Conservation (phyloP, 192 early-diverging fungal species). For the Linnemannia zychae region DNA sequence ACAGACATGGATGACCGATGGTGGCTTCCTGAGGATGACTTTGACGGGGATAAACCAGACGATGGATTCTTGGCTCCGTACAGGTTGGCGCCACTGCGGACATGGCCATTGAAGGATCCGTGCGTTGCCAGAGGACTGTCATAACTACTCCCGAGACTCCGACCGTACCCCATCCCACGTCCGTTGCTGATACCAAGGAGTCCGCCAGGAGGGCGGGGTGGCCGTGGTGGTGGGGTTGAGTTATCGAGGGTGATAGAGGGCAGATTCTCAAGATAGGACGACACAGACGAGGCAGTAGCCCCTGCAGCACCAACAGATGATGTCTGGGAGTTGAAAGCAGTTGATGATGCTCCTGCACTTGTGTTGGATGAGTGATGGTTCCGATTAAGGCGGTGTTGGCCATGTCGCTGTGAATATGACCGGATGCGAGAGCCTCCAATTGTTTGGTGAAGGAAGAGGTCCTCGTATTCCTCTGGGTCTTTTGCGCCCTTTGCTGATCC, state of each 20-base stretch:
- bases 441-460: conserved; percentile 37
- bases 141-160: conserved; percentile 38
- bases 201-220: conserved; percentile 46
- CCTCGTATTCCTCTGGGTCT: conserved; percentile 25
- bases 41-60: conserved; percentile 25
- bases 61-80: conserved; percentile 31
- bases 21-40: conserved; percentile 11
- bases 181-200: conserved; percentile 51
- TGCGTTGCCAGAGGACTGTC: conserved; percentile 44
- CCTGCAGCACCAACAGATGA: conserved; percentile 21
- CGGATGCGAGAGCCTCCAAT: conserved; percentile 42
- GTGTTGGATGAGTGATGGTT: conserved; percentile 1
- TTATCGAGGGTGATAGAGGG: conserved; percentile 25
- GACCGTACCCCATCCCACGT: conserved; percentile 47
- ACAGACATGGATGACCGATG: conserved; percentile 33
- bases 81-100: conserved; percentile 49
- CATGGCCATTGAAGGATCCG: conserved; percentile 53
- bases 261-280: conserved; percentile 44
- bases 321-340: conserved; percentile 9
- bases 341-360: conserved; percentile 6
- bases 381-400: conserved; percentile 34
- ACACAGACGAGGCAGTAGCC: conserved; percentile 33
- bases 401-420: conserved; percentile 25
- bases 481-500: conserved; percentile 24
- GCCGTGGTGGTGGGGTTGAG: conserved; percentile 29